These are phyloP conservation scores for Lentinula sp. DNA, from an alignment of 768 basidiomycete species.

Conservation along the genomic window DNA sequence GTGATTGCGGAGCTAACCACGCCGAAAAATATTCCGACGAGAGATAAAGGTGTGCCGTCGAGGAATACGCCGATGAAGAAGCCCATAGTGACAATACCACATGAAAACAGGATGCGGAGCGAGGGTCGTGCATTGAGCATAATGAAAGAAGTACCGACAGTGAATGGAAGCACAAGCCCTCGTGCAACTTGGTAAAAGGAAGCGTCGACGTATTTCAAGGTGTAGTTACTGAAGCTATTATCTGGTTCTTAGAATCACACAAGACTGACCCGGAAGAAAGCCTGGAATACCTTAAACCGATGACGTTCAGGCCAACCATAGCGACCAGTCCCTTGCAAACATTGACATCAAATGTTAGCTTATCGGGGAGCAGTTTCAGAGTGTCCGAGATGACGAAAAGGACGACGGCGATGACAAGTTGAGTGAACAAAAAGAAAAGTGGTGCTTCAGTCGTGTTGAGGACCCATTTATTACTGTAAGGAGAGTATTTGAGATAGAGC, in stretches of 20 bases:
- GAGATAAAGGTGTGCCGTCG: conserved; percentile 54
- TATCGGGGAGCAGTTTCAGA: conserved; percentile 60
- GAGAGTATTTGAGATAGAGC: background rate
- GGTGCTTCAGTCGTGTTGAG: conserved; percentile 50
- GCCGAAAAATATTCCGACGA: conserved; percentile 73
- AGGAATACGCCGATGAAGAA: conserved; percentile 89
- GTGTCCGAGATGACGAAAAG: conserved; percentile 54
- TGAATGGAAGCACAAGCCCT: conserved; percentile 90
- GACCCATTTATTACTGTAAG: conserved; percentile 62
- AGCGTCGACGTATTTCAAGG: conserved; percentile 89
- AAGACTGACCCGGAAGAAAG: background rate
- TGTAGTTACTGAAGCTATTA: conserved; percentile 79
- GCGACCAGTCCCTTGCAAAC: conserved; percentile 70
- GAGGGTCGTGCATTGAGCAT: conserved; percentile 76
- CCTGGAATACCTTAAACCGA: conserved; percentile 66
- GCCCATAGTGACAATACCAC: conserved; percentile 80
- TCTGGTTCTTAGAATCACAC: background rate
- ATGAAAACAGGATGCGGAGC: conserved; percentile 64
- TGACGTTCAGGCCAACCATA: conserved; percentile 70
- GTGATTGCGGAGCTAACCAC: conserved; percentile 83
- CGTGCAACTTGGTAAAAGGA: conserved; percentile 96
- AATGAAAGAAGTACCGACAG: conserved; percentile 80
- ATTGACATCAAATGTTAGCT: conserved; percentile 56
- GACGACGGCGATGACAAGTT: conserved; percentile 59
- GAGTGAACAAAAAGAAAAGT: conserved; percentile 61